A percentile compares a stretch with the other conserved stretches of the same genome.
phyloP scores from a whole-genome alignment of 257 asterid genomes.

The Marsdenia floribunda region DNA sequence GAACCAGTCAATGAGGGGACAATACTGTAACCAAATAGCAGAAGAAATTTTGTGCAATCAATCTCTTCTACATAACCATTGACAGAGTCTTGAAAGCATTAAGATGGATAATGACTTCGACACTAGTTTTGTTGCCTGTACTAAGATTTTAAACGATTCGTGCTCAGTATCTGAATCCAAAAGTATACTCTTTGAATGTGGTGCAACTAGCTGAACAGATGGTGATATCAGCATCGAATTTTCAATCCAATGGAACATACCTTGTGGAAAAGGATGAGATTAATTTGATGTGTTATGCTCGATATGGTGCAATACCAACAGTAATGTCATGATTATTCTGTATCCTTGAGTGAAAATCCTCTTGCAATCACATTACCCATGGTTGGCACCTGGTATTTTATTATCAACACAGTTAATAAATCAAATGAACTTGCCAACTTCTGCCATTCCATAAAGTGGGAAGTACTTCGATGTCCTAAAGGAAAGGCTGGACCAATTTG shows the following conservation, averaged over 20 bases:
- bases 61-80: not conserved
- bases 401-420: constrained; percentile 39
- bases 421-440: constrained; percentile 23
- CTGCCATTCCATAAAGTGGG: constrained; percentile 59
- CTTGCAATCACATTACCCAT: constrained; percentile 56
- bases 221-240: constrained; percentile 41
- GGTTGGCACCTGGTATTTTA: constrained; percentile 71
- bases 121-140: constrained; percentile 31
- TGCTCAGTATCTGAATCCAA: constrained; percentile 38
- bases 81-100: constrained; percentile 24
- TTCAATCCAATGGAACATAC: constrained; percentile 30
- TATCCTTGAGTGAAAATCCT: constrained; percentile 47
- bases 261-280: constrained; percentile 19
- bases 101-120: constrained; percentile 27
- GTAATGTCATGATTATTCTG: constrained; percentile 49
- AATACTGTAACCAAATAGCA: constrained; percentile 70
- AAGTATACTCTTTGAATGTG: constrained; percentile 48
- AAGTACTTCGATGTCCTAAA: constrained; percentile 56
- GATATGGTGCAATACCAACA: constrained; percentile 50
- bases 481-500: constrained; percentile 74
- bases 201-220: constrained; percentile 50
- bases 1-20: constrained; percentile 52
- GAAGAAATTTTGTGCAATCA: constrained; percentile 42
- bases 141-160: constrained; percentile 35
- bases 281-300: constrained; percentile 55